These are phyloP conservation scores for Apiospora rasikravindrae DNA, from an alignment of 2,329 filamentous ascomycete genomes.

Conservation along the genomic window DNA sequence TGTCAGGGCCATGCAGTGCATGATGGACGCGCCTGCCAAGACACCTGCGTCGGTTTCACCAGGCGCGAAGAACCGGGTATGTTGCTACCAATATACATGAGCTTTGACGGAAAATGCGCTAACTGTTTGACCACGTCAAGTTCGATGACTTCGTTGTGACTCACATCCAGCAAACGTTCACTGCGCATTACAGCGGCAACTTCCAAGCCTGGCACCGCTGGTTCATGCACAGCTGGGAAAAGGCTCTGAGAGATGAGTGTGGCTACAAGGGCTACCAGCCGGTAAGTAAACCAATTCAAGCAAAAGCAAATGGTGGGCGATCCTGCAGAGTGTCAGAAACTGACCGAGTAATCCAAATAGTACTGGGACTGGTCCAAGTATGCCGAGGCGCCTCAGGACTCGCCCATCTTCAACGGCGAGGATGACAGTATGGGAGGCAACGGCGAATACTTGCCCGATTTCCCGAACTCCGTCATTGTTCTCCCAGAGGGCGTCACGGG, in stretches of 20 bases:
- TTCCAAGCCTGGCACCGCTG: constrained; percentile 23
- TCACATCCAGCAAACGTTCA: constrained; percentile 18
- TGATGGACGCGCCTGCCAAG: constrained; percentile 16
- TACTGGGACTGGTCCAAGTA: constrained; percentile 10
- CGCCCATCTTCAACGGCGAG: constrained; percentile 35
- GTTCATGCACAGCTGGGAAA: constrained; percentile 27
- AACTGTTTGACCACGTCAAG: not conserved
- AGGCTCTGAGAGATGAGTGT: constrained; percentile 24
- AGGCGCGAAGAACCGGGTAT: constrained; percentile 6
- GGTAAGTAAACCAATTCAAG: constrained; percentile 25
- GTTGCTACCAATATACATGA: not conserved
- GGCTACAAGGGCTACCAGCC: constrained; percentile 26
- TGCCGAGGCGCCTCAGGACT: constrained; percentile 19
- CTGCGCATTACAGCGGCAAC: constrained; percentile 14
- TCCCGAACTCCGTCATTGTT: constrained; percentile 19
- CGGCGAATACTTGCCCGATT: constrained; percentile 32
- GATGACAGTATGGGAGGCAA: constrained; percentile 36
- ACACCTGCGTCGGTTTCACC: constrained; percentile 19
- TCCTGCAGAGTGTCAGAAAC: not conserved
- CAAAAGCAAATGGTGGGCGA: constrained; percentile 30
- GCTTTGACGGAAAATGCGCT: not conserved
- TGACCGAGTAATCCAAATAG: not conserved
- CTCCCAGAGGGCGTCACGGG: constrained; percentile 9
- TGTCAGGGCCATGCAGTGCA: constrained; percentile 17
- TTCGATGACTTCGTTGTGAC: constrained; percentile 14